Conservation (phyloP, 2,329 filamentous ascomycete species). For the Zasmidium angulare region DNA sequence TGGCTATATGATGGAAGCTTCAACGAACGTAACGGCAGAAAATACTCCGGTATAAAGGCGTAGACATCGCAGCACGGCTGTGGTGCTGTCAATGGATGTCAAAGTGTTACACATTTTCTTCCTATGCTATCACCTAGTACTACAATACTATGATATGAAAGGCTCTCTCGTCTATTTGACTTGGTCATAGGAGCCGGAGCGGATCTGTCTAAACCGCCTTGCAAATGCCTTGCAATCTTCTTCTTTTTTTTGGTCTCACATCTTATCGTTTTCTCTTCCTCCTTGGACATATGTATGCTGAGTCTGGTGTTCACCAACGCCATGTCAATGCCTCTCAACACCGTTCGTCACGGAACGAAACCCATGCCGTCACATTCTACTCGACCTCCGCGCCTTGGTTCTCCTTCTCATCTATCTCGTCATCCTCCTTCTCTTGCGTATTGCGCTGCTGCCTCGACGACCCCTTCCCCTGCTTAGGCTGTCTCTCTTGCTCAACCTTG, state of each 20-base stretch:
- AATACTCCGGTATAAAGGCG: too few relatives aligned
- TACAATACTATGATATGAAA: neutral
- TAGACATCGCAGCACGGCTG: too few relatives aligned
- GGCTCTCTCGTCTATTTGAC: neutral
- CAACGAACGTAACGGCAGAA: too few relatives aligned
- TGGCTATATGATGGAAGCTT: neutral
- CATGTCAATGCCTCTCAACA: neutral
- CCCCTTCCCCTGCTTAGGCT: neutral
- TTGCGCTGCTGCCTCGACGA: neutral
- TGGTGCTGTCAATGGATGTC: too few relatives aligned
- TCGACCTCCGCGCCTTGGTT: neutral
- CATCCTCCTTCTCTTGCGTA: constrained; percentile 1
- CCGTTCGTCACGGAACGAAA: neutral
- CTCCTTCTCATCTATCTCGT: neutral
- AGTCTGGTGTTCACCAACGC: neutral
- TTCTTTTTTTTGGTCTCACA: neutral
- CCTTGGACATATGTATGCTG: neutral
- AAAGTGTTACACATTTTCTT: too few relatives aligned
- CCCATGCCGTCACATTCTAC: neutral
- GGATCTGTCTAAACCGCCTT: neutral
- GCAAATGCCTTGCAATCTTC: too few relatives aligned
- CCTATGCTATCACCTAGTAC: too few relatives aligned
- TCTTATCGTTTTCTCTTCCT: neutral
- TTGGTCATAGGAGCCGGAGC: neutral
- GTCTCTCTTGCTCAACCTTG: constrained; percentile 14